Evolutionary conservation across 345 rosid species (phyloP).

Genomic region (Eucalyptus brandiana): DNA sequence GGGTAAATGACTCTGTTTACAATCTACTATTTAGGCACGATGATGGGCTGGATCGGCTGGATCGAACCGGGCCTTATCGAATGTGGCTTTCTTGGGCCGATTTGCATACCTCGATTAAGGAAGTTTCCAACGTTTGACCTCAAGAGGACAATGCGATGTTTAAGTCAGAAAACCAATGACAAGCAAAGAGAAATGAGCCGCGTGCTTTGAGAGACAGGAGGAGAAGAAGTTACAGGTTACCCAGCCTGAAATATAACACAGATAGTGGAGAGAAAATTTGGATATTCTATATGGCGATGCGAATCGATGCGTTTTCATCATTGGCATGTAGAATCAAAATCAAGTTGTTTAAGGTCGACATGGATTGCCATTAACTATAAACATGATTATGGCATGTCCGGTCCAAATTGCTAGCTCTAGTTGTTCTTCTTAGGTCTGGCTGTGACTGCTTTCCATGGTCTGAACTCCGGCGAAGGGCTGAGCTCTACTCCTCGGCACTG

Average conservation of each 20-base stretch:
- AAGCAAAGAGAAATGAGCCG: neutral
- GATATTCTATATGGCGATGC: neutral
- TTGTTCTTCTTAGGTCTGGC: neutral
- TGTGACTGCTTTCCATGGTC: neutral
- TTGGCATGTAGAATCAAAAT: neutral
- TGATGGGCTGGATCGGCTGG: neutral
- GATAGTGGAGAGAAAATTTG: neutral
- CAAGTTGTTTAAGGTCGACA: neutral
- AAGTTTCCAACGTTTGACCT: neutral
- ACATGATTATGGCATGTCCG: neutral
- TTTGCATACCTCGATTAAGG: neutral
- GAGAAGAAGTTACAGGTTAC: neutral
- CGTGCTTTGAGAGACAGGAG: neutral
- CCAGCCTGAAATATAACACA: neutral
- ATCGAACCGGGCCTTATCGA: neutral
- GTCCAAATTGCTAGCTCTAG: neutral
- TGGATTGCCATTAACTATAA: neutral
- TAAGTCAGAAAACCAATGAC: neutral
- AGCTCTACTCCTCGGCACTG: neutral
- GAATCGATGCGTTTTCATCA: neutral
- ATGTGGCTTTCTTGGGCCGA: neutral
- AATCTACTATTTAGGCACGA: neutral
- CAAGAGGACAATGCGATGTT: neutral
- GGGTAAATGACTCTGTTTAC: neutral
- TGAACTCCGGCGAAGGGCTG: neutral